phyloP scores from a whole-genome alignment of 352 stramenopile genomes.

The Pythium insidiosum region DNA sequence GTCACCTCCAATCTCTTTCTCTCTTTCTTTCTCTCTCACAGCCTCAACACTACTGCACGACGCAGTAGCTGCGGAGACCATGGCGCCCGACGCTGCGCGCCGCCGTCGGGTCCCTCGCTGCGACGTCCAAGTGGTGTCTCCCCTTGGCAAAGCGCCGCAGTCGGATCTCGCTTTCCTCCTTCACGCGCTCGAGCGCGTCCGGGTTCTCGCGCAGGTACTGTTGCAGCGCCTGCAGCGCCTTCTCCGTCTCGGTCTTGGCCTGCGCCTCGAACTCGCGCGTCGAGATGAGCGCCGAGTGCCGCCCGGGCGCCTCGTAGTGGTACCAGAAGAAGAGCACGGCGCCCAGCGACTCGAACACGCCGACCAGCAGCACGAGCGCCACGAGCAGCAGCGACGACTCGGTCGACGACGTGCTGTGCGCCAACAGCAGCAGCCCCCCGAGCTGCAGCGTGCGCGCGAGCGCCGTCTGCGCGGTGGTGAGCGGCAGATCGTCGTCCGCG shows the following conservation, averaged over 20 bases:
- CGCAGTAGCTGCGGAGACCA: conserved; percentile 6
- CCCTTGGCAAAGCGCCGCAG: conserved; percentile 74
- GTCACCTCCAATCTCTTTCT: background rate
- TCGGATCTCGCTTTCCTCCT: conserved; percentile 73
- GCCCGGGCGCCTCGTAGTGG: conserved; percentile 61
- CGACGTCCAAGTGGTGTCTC: conserved; percentile 64
- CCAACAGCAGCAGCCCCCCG: conserved; percentile 54
- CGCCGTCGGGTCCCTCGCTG: conserved; percentile 33
- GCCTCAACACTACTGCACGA: conserved; percentile 12
- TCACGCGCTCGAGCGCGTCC: conserved; percentile 68
- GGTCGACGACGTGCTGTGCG: conserved; percentile 79
- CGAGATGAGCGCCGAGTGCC: conserved; percentile 62
- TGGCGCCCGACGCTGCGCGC: conserved; percentile 9
- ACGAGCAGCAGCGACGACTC: conserved; percentile 65
- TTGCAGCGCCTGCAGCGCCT: conserved; percentile 58
- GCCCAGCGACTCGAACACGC: conserved; percentile 64
- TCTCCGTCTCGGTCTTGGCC: conserved; percentile 61
- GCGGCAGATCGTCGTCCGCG: conserved; percentile 50
- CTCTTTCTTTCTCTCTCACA: background rate
- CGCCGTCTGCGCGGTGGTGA: conserved; percentile 59
- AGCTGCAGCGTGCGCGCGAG: conserved; percentile 52
- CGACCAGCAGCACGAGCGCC: conserved; percentile 56
- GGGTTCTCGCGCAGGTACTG: conserved; percentile 60
- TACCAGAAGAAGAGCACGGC: conserved; percentile 79
- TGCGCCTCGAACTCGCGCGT: conserved; percentile 69